Evolutionary conservation across 345 rosid genomes (phyloP), one percentile per base, ranked within the genome.

Genomic region (Citrus unshiu): DNA sequence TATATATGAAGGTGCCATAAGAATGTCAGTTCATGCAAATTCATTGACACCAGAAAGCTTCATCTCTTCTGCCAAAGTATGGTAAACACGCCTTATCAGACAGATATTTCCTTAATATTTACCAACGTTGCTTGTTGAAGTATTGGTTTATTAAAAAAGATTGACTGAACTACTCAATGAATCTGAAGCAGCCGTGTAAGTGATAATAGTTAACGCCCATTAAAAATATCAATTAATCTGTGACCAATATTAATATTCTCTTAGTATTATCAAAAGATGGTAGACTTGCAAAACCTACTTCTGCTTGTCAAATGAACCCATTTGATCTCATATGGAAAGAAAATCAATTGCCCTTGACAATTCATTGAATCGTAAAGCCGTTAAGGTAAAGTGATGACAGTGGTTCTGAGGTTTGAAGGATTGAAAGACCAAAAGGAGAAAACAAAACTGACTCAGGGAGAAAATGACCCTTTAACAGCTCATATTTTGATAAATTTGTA

Each of bases 401-500:
- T 16, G 56, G 16, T 4, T 46, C 6, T 34, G 70, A 21, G 16
- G 22, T 27, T 60, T 49, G n/a, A 39, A 30, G 71, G 49, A 40
- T 39, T 72, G 34, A 57, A 57, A 39, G 63, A 13, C 27, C 62
- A n/a, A 22, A 70, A 75, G 32, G 35, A 65, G 57, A 39, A 78
- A 46, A 27, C 35, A 34, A 1, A n/a, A 54, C 57, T 21, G 61
- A 49, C 34, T 32, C 34, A 3, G 30, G 34, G 19, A 40, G 86
- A 80, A 80, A 83, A 63, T 29, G 83, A 80, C 81, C 66, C 73
- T 1, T 43, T 62, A 77, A 68, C 77, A 73, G 62, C 76, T 73
- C 68, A 62, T 8, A 25, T 58, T 70, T 62, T 65, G 35, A 58
- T 13, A 57, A 0, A 43, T 43, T 43, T 43, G 51, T 0, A 3